Evolutionary conservation across 768 basidiomycete species (phyloP).

Genomic region (Multifurca ochricompacta): DNA sequence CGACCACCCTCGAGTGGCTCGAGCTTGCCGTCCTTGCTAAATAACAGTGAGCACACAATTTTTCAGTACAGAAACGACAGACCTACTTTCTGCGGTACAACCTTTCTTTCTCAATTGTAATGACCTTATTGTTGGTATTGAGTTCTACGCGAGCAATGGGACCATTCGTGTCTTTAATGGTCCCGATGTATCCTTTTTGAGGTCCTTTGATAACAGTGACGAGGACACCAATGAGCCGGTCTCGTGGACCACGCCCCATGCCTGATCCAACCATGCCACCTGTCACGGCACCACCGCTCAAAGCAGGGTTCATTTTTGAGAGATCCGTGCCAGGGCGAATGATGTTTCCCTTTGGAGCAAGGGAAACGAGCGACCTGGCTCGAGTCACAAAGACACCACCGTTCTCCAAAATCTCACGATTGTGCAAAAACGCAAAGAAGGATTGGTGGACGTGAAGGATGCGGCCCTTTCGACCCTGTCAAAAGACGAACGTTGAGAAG

Average conservation of each 20-base stretch:
- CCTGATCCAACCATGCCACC: conserved; percentile 81
- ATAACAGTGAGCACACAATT: conserved; percentile 9
- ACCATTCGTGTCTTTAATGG: conserved; percentile 93
- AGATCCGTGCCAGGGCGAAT: conserved; percentile 65
- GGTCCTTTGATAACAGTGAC: conserved; percentile 82
- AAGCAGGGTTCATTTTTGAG: conserved; percentile 85
- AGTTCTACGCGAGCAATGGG: conserved; percentile 82
- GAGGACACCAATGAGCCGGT: conserved; percentile 69
- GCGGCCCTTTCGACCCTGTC: conserved; percentile 76
- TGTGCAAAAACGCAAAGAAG: conserved; percentile 89
- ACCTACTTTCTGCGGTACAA: conserved; percentile 66
- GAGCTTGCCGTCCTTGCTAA: conserved; percentile 52
- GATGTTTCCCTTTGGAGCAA: conserved; percentile 78
- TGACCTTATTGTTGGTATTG: conserved; percentile 79
- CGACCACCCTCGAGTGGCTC: conserved; percentile 39
- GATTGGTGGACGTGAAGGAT: conserved; percentile 94
- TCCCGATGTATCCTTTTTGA: conserved; percentile 84
- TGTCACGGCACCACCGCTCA: conserved; percentile 45
- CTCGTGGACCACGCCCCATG: conserved; percentile 74
- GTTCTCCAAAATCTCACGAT: conserved; percentile 84
- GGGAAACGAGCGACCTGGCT: conserved; percentile 69
- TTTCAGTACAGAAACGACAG: not conserved
- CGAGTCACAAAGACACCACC: conserved; percentile 93
- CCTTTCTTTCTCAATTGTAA: conserved; percentile 79
- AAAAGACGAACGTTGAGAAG: conserved; percentile 12